These are phyloP conservation scores for Potentilla sterilis DNA, from an alignment of 306 rosid species.

Conservation along the genomic window DNA sequence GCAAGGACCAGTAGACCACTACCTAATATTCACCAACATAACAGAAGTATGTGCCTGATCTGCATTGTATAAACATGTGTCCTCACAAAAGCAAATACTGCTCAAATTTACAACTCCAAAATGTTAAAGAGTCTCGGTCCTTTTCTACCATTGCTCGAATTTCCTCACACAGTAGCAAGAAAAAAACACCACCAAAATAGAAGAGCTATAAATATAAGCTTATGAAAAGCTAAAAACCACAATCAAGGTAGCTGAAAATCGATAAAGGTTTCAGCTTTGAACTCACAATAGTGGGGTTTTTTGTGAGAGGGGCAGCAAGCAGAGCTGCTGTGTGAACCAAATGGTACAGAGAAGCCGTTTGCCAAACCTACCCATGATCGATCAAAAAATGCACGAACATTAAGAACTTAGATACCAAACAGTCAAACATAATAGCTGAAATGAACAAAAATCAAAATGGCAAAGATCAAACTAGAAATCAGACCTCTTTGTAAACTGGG, in stretches of 20 bases:
- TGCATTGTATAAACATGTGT: neutral
- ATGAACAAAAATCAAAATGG: slow-evolving; percentile 20
- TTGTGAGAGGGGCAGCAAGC: slow-evolving; percentile 72
- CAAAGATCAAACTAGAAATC: slow-evolving; percentile 1
- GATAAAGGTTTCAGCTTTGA: slow-evolving; percentile 2
- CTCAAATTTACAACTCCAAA: neutral
- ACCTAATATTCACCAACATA: neutral
- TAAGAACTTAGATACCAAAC: neutral
- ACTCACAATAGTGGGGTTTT: slow-evolving; percentile 73
- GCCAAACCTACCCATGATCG: slow-evolving; percentile 65
- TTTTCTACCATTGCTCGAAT: neutral
- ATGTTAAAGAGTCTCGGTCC: neutral
- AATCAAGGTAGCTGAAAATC: neutral
- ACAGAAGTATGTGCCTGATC: neutral
- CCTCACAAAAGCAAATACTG: neutral
- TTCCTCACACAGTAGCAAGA: neutral
- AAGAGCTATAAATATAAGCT: neutral
- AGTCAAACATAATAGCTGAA: neutral
- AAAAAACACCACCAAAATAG: neutral
- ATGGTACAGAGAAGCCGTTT: slow-evolving; percentile 90
- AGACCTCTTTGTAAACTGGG: slow-evolving; percentile 70
- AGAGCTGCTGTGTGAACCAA: slow-evolving; percentile 91
- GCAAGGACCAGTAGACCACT: neutral
- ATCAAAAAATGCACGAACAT: slow-evolving; percentile 7
- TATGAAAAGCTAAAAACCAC: neutral